These are phyloP conservation scores for Talaromyces sp. DNA, from an alignment of 2,329 filamentous ascomycete species.

Conservation along the genomic window DNA sequence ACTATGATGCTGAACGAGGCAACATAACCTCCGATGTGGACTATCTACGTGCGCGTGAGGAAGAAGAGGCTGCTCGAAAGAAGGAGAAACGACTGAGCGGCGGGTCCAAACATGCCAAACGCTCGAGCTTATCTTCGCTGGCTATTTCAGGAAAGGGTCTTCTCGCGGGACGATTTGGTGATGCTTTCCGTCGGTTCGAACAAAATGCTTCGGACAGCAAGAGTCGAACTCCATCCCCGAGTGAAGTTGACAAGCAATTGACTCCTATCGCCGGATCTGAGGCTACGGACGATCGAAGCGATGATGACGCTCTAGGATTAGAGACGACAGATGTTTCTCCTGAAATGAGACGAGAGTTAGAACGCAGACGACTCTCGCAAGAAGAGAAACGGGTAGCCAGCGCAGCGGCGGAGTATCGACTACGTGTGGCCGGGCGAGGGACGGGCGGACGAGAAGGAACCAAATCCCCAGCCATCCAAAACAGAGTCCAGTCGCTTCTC, in stretches of 20 bases:
- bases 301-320: conserved; percentile 64
- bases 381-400: conserved; percentile 88
- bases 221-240: conserved; percentile 38
- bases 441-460: conserved; percentile 49
- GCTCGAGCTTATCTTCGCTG: conserved; percentile 66
- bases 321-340: conserved; percentile 72
- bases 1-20: conserved; percentile 38
- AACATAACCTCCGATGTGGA: conserved; percentile 77
- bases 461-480: conserved; percentile 81
- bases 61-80: conserved; percentile 57
- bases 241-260: conserved; percentile 45
- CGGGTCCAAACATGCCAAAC: conserved; percentile 60
- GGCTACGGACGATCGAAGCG: conserved; percentile 63
- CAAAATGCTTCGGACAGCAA: conserved; percentile 43
- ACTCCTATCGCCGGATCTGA: conserved; percentile 75
- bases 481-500: conserved; percentile 79
- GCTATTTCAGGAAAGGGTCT: conserved; percentile 73
- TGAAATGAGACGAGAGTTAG: conserved; percentile 84
- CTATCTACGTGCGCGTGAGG: conserved; percentile 73
- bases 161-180: conserved; percentile 83
- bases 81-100: conserved; percentile 53
- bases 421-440: conserved; percentile 64
- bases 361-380: conserved; percentile 73
- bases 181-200: conserved; percentile 92
- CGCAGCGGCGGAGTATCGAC: conserved; percentile 83